A percentile compares a stretch with the other conserved stretches of the same genome.
Evolutionary conservation across 305 asterid genomes (phyloP).

Genomic region (Fraxinus greggii): DNA sequence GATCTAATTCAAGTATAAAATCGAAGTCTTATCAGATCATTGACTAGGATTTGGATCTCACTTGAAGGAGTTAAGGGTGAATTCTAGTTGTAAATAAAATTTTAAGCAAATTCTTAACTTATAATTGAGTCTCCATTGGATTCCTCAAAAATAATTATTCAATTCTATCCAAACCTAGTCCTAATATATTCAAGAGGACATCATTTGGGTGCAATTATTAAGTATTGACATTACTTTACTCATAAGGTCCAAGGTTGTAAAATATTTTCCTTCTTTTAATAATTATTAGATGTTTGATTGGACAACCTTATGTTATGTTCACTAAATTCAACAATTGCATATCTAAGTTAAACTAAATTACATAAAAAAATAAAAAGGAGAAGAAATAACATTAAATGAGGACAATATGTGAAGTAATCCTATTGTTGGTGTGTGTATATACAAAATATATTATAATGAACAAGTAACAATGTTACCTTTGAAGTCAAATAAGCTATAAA

Average conservation of each 20-base stretch:
- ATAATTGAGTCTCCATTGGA: background rate
- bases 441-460: background rate
- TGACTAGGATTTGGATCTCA: background rate
- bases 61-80: background rate
- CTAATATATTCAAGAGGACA: background rate
- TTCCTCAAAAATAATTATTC: background rate
- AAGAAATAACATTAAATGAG: background rate
- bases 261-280: background rate
- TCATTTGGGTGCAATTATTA: background rate
- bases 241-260: background rate
- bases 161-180: background rate
- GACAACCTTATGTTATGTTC: background rate
- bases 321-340: background rate
- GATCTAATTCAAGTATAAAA: background rate
- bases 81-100: background rate
- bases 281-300: background rate
- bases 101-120: background rate
- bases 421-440: background rate
- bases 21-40: background rate
- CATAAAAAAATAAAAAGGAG: background rate
- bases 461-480: slow-evolving; percentile 11
- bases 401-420: background rate
- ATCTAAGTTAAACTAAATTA: background rate
- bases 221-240: background rate
- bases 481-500: slow-evolving; percentile 17